Evolutionary conservation across 768 basidiomycete genomes (phyloP).

Genomic region (Lactarius vividus): DNA sequence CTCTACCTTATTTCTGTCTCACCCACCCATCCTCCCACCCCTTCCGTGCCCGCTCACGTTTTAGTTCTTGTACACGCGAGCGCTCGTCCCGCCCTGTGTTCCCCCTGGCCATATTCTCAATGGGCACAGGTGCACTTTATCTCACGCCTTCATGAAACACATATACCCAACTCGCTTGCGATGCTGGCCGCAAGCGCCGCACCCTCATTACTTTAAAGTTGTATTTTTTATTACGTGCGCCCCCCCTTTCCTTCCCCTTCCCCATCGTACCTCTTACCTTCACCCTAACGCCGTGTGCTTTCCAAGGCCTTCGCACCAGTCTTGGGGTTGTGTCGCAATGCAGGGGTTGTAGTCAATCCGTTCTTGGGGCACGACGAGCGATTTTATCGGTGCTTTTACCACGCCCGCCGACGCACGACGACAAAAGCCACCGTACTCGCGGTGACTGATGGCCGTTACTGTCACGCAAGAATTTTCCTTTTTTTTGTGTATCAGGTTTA

Average conservation of each 20-base stretch:
- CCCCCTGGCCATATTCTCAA: not conserved
- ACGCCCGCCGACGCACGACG: not conserved
- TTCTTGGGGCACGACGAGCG: not conserved
- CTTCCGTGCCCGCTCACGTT: slow-evolving; percentile 2
- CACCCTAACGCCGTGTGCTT: not conserved
- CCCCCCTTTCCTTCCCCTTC: not conserved
- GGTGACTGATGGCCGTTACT: not conserved
- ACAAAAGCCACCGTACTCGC: not conserved
- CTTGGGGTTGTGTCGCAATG: not conserved
- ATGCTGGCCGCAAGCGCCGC: slow-evolving; percentile 19
- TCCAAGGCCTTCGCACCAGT: not conserved
- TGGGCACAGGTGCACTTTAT: slow-evolving; percentile 3
- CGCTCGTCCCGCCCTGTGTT: not conserved
- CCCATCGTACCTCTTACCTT: not conserved
- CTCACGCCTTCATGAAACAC: slow-evolving; percentile 18
- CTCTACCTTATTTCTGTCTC: slow-evolving; percentile 16
- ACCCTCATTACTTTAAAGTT: slow-evolving; percentile 22
- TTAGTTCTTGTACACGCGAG: slow-evolving; percentile 5
- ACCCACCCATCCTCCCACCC: not conserved
- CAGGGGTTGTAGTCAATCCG: not conserved
- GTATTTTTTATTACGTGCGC: slow-evolving; percentile 24
- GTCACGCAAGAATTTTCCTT: not conserved
- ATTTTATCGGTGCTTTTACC: not conserved
- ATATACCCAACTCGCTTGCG: slow-evolving; percentile 26
- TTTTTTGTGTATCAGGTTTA: not conserved